Conservation (phyloP, 1,139 yeast genomes). For the Suhomyces atakaporum region DNA sequence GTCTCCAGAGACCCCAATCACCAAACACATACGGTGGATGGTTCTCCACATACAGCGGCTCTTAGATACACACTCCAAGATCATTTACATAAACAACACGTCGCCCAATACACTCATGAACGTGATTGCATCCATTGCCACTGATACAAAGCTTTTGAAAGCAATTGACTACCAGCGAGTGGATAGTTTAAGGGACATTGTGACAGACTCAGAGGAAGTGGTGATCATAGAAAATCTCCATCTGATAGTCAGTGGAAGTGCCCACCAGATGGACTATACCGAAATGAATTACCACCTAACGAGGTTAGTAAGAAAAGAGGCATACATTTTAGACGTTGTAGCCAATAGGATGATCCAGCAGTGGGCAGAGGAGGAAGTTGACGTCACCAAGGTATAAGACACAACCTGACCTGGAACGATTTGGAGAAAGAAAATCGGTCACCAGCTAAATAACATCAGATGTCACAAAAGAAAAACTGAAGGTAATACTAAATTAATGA, state of each 20-base stretch:
- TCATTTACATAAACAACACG: conserved; percentile 13
- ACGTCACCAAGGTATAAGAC: neutral
- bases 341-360: conserved; percentile 8
- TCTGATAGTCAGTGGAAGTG: conserved; percentile 6
- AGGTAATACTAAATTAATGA: too few species aligned
- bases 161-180: conserved; percentile 13
- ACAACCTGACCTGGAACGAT: too few species aligned
- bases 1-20: neutral
- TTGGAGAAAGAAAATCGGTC: too few species aligned
- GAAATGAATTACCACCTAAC: conserved; percentile 10
- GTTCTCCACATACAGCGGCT: conserved; percentile 2
- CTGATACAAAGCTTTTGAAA: conserved; percentile 6
- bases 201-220: neutral
- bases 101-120: conserved; percentile 11
- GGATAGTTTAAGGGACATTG: conserved; percentile 5
- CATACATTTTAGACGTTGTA: conserved; percentile 8
- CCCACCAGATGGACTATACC: conserved; percentile 8
- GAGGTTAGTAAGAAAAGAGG: conserved; percentile 3
- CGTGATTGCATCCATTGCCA: neutral
- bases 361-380: conserved; percentile 6
- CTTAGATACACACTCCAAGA: neutral
- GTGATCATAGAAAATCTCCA: conserved; percentile 12
- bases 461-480: too few species aligned
- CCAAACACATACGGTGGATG: conserved; percentile 3
- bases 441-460: too few species aligned